Evolutionary conservation across 2,329 filamentous ascomycete species (phyloP), one percentile per base, ranked within the genome.

Genomic region (Geosmithia flava): DNA sequence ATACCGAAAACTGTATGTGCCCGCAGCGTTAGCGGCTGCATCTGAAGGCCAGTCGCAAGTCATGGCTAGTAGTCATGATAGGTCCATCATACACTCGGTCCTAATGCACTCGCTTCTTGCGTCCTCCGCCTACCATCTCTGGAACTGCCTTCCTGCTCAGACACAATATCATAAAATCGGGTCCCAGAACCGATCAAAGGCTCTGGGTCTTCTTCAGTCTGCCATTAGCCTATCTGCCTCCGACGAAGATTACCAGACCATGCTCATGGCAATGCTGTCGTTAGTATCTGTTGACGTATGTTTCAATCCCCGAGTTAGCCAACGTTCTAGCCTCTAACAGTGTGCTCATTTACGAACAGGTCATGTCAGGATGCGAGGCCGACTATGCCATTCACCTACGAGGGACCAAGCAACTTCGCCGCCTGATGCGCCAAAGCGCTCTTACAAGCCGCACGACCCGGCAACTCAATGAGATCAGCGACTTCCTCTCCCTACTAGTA

Each of bases 401-500:
- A 10, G 44, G 20, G 15, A 29, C 44, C 13, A 30, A 29, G 13
- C 44, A 46, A 23, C 30, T 46, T 16, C 44, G 44, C 15, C 23
- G 17, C 13, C 29, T 29, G 20, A 20, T 20, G 19, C 20, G 30
- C 29, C 15, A 19, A 17, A 16, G 44, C 20, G 33, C 17, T 15
- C 23, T 46, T 23, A 19, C 29, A 1, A 46, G 44, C 44, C 23
- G 23, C 44, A 19, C 23, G 29, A 46, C 44, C 13, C 20, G 29
- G 29, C 44, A 46, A 46, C 23, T 46, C 16, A 33, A 30, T 20
- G 44, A 46, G 29, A 46, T 46, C 20, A 37, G 44, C 44, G 23
- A 19, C 29, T 46, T 46, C 15, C 17, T 46, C 11, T 29, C 44
- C 23, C 15, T 46, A 19, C 44, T 46, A 13, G 19, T 29, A 13